These are phyloP conservation scores for Boletus eberwhitei DNA, from an alignment of 768 basidiomycete genomes.

Conservation along the genomic window DNA sequence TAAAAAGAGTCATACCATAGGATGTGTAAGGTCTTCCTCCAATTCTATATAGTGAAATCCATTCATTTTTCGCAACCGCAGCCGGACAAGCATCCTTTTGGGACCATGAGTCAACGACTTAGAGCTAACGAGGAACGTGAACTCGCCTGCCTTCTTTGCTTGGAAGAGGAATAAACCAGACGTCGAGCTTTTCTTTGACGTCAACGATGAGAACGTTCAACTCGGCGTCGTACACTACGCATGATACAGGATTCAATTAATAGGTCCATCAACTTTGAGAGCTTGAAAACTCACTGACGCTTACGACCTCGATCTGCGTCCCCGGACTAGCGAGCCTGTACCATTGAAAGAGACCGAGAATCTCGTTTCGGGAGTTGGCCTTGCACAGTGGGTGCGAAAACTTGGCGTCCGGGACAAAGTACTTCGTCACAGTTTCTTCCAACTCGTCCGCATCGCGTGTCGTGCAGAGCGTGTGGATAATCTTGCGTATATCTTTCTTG, in stretches of 20 bases:
- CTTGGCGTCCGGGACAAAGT: conserved; percentile 51
- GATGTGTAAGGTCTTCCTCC: conserved; percentile 61
- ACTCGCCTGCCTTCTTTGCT: conserved; percentile 46
- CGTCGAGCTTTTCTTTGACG: conserved; percentile 36
- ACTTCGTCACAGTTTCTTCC: conserved; percentile 43
- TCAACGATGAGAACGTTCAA: conserved; percentile 47
- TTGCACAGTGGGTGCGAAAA: conserved; percentile 60
- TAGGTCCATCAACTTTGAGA: background rate
- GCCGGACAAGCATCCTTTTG: conserved; percentile 44
- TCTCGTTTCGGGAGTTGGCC: conserved; percentile 49
- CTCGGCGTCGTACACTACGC: conserved; percentile 47
- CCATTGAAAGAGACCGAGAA: conserved; percentile 61
- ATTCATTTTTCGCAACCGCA: conserved; percentile 46
- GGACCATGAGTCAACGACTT: background rate
- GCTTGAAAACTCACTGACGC: conserved; percentile 39
- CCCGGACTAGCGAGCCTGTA: conserved; percentile 60
- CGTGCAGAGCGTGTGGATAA: conserved; percentile 46
- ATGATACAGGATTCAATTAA: background rate
- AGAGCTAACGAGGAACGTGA: background rate
- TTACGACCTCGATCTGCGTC: conserved; percentile 39
- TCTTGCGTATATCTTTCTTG: conserved; percentile 42
- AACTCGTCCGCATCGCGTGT: conserved; percentile 50
- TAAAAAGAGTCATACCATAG: conserved; percentile 36
- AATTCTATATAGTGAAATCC: conserved; percentile 43
- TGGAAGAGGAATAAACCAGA: conserved; percentile 49